Base-by-base conservation (phyloP, 257 asterid species). In the Datura wrightii region DNA sequence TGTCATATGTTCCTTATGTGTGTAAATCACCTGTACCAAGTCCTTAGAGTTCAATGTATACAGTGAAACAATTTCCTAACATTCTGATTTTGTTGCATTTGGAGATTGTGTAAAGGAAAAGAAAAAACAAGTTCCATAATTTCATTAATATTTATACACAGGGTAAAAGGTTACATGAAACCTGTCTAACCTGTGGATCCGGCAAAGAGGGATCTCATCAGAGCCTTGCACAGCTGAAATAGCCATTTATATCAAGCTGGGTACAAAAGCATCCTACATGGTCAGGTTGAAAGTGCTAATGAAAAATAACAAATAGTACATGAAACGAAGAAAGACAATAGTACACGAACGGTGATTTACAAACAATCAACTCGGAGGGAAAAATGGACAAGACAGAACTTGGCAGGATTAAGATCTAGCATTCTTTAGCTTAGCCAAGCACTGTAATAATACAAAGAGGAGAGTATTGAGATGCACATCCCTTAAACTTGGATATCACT, bases 341-440 rank as follows among this genome's bases (percentile, higher is more conserved):
- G 59, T 34, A 74, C 42, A 74, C 48, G 42, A 74, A n/a, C 60
- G 24, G 6, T 18, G 24, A 74, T 74, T 74, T 48, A 74, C 80
- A 74, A 74, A 53, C 19, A 74, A 74, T 11, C 80, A 48, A 74
- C 34, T 39, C 50, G 1, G 3, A 0, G 36, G 24, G 14, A 31
- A 1, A 19, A 2, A 5, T 10, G 15, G 41, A 1, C 14, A 31
- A 31, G 7, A 19, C 56, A 14, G 80, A 46, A 74, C 80, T 74
- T 74, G 60, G 80, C 58, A 48, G 80, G 59, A 48, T 48, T 74
- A 74, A 74, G 11, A 19, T 5, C 6, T 74, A 19, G 80, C 3
- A 74, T 74, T 50, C 59, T 74, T 74, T 74, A 74, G n/a, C 80
- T 74, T 74, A 48, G 80, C 59, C 80, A 48, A 74, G 80, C 41